phyloP scores from a whole-genome alignment of 257 asterid genomes.

The Solanum commersonii region DNA sequence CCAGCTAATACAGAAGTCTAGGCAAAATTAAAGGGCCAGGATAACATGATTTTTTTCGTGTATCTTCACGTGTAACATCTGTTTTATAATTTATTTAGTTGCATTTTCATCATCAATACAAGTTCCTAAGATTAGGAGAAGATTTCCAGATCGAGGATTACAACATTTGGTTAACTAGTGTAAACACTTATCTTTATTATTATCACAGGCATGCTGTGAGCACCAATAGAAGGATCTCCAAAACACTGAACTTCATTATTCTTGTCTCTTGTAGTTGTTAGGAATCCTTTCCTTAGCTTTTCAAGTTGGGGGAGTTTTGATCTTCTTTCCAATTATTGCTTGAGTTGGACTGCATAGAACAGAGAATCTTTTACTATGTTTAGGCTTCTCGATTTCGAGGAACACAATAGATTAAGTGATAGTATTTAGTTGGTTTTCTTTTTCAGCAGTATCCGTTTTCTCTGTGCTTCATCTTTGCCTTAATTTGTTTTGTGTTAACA shows the following conservation, averaged over 20 bases:
- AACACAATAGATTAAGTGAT: background rate
- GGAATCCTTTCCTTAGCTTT: background rate
- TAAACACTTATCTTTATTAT: background rate
- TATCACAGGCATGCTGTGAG: background rate
- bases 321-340: background rate
- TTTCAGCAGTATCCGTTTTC: background rate
- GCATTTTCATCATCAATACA: background rate
- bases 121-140: background rate
- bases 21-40: background rate
- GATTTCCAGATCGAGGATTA: background rate
- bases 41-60: background rate
- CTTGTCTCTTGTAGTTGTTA: background rate
- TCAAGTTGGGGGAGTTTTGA: background rate
- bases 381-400: background rate
- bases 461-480: background rate
- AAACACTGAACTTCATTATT: background rate
- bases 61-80: background rate
- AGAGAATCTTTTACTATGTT: background rate
- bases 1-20: background rate
- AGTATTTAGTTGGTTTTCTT: background rate
- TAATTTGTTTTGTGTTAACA: conserved; percentile 17
- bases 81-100: background rate
- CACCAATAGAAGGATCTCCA: background rate
- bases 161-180: background rate
- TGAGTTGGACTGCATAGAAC: background rate